Evolutionary conservation across 306 rosid species (phyloP), one percentile per base, ranked within the genome.

Genomic region (Rosa multiflora): DNA sequence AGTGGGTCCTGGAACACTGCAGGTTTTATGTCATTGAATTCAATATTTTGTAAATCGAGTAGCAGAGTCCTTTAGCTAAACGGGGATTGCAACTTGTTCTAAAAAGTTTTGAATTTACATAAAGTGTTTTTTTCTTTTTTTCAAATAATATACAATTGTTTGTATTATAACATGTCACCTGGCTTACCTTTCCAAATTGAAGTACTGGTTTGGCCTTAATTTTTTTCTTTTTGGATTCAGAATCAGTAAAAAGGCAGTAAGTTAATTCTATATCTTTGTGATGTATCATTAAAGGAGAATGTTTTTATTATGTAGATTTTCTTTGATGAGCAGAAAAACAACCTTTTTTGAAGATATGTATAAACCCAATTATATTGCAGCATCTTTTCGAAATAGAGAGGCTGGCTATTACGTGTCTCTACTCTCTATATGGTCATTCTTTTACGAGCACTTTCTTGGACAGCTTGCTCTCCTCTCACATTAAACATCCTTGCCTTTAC

Each of bases 341-440:
- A 70, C 20, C 47, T 53, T 76, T 61, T 81, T 20, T 29, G 63
- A 63, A 71, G n/a, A 70, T 17, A 26, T 37, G 15, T 51, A 29
- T 23, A 42, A 43, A 61, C 43, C 72, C 42, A 26, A 62, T 77
- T 68, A 48, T 68, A 20, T 49, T 51, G 62, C 70, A 14, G 52
- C 76, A 46, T 77, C 66, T 67, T 84, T 76, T 80, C 81, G 58
- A 32, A 75, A 42, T 72, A 39, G 82, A 67, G 67, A 64, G 81
- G 78, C 71, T 29, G 73, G 42, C 49, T 37, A 39, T 63, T 67
- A 64, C 8, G 42, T 61, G 80, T 74, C 64, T 59, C 10, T 73
- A 35, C 53, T 14, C 43, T 40, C 47, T 44, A 44, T 44, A 44
- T 32, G 20, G 14, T 56, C 71, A 26, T 76, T 35, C 48, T 20